Base-by-base conservation (phyloP, 1,139 yeast species). In the Taphrina deformans region DNA sequence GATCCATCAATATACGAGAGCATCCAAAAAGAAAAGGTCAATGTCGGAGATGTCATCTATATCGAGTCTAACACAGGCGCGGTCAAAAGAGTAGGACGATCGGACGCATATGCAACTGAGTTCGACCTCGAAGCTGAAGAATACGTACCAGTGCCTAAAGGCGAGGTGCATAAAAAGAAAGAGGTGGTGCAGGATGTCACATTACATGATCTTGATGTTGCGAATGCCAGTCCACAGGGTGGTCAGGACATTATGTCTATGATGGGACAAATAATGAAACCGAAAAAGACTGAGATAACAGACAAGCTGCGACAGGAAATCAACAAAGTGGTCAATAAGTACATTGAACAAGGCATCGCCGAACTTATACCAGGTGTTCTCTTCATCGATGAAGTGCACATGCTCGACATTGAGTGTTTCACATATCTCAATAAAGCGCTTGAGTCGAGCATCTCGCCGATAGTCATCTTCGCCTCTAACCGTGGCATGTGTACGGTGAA, bases 221-320 rank as follows among this genome's bases (percentile, higher is more conserved):
- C 99, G 61, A 93, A 93, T 74, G 92, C 99, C 1, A 85, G 92
- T 73, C 99, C 99, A 14, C 98, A 93, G 59, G 99, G 99, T 70
- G 99, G 99, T 35, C 99, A 95, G 78, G 99, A 93, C 75, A 96
- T 95, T 61, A 83, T 93, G 74, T 90, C 97, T 7, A 90, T 95
- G 96, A 93, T 93, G 99, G 98, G 98, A 52, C 99, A 93, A 79
- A 80, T 93, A 70, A 82, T 93, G 80, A 93, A 92, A 79, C 98
- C 98, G 66, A 87, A 89, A 72, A 93, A 93, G 79, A 93, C 99
- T n/a, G 99, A 93, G 78, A 93, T 93, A 73, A 95, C 99, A 53
- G 99, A 93, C 73, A 93, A 95, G 76, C 83, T 93, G 74, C 85
- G 99, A 76, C 80, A 82, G 51, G 99, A 93, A 78, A 97, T 93